Evolutionary conservation across 2,329 filamentous ascomycete genomes (phyloP).

Genomic region (Lasiodiplodia sp.): DNA sequence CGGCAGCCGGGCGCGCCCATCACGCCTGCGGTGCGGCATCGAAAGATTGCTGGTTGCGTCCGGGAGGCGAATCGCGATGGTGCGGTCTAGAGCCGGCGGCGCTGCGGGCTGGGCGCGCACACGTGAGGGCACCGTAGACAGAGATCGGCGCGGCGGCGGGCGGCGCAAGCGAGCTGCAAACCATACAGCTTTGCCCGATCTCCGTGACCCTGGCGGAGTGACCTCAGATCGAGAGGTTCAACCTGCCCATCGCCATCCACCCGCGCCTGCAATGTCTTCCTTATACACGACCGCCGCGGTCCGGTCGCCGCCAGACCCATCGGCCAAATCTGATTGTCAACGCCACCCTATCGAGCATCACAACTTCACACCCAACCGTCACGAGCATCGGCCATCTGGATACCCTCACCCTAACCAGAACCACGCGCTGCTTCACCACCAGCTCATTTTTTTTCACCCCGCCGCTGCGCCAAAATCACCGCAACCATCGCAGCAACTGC

Average conservation of each 20-base stretch:
- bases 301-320: neutral
- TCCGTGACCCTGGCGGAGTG: constrained; percentile 6
- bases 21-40: neutral
- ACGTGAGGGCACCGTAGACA: constrained; percentile 18
- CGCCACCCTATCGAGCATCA: neutral
- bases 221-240: constrained; percentile 21
- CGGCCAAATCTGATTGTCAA: neutral
- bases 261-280: constrained; percentile 8
- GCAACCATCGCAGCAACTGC: neutral
- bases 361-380: neutral
- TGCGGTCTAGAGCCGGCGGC: constrained; percentile 20
- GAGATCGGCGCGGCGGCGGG: constrained; percentile 5
- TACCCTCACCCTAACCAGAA: neutral
- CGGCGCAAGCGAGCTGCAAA: constrained; percentile 26
- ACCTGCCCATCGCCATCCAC: constrained; percentile 28
- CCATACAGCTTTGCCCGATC: constrained; percentile 26
- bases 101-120: neutral
- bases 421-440: neutral
- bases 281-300: constrained; percentile 28
- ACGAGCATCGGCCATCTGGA: neutral
- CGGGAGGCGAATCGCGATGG: constrained; percentile 2
- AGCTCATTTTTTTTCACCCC: neutral
- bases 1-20: neutral
- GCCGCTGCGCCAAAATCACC: neutral
- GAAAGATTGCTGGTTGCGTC: neutral